These are phyloP conservation scores for Sonneratia caseolaris DNA, from an alignment of 345 rosid species.

Conservation along the genomic window DNA sequence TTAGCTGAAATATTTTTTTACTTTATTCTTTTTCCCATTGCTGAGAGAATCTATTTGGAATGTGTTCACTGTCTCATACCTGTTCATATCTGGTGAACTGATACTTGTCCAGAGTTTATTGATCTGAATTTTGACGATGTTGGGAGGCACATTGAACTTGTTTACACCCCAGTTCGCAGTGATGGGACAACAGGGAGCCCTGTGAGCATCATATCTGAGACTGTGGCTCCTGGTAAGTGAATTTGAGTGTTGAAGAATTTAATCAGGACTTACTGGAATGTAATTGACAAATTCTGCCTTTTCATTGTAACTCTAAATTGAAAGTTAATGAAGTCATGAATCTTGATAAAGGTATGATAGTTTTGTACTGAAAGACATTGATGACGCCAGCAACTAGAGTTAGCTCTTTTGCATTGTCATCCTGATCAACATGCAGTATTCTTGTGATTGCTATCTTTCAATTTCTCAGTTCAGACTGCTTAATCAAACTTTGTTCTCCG, in stretches of 20 bases:
- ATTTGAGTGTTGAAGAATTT: background rate
- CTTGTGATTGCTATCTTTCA: background rate
- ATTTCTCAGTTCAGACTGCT: background rate
- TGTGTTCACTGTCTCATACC: background rate
- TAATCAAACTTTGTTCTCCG: conserved; percentile 1
- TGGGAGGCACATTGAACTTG: conserved; percentile 65
- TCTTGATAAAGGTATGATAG: background rate
- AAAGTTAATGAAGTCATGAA: background rate
- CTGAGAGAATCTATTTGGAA: background rate
- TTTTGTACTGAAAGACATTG: background rate
- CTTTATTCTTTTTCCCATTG: background rate
- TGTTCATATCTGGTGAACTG: conserved; percentile 8
- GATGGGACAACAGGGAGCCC: conserved; percentile 76
- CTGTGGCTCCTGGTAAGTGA: conserved; percentile 65
- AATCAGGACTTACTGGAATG: background rate
- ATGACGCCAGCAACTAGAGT: background rate
- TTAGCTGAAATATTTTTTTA: background rate
- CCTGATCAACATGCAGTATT: background rate
- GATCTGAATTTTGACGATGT: conserved; percentile 82
- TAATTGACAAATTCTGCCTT: background rate
- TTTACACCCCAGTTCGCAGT: conserved; percentile 72
- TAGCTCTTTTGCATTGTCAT: background rate
- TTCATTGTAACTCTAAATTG: background rate
- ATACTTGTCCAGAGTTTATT: conserved; percentile 47
- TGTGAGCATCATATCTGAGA: conserved; percentile 51